Evolutionary conservation across 176 grass and related monocot species (phyloP), one percentile per base, ranked within the genome.

Genomic region (Carex kokanica): DNA sequence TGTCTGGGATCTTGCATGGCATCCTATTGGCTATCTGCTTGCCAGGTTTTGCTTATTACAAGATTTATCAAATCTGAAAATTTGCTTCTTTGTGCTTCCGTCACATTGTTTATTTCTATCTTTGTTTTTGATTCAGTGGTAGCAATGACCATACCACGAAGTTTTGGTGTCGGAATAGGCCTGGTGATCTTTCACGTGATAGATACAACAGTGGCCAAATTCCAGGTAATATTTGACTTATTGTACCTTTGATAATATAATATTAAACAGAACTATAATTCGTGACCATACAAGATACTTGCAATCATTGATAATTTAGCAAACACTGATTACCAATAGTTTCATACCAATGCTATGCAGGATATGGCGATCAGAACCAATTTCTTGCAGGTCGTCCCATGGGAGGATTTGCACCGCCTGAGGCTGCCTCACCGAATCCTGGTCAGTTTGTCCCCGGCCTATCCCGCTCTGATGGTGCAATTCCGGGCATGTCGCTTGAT

Each of bases 11-110:
- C 96, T 99, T 93, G 83, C 91, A 38, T 99, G 96, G 96, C 96
- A 99, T 93, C 96, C 96, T 88, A 86, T 99, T 64, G 96, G 96
- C n/a, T 99, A 99, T 86, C 89, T 99, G 88, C 96, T 99, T 91
- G 91, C 90, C 93, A 99, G 96, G 96, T 99, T 61, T 72, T 63
- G 8, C 49, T 2, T 52, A n/a, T 49, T 85, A 78, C 21, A 5
- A 24, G 70, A 49, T 49, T 80, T 66, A 45, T 77, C 64, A 77
- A 77, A 55, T 21, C 59, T 31, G 24, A 58, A 70, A 21, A 60
- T 75, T 38, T 41, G 6, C 25, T 62, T 60, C 34, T 87, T 65
- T 84, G 27, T 74, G 5, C 38, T 87, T 82, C 3, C 56, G 32
- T 64, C 5, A 23, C 10, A 45, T 84, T 53, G 52, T 57, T 71